A percentile compares a stretch with the other conserved stretches of the same genome.
Evolutionary conservation across 108 stramenopile genomes (phyloP).

Genomic region (Cyclotella baltica): DNA sequence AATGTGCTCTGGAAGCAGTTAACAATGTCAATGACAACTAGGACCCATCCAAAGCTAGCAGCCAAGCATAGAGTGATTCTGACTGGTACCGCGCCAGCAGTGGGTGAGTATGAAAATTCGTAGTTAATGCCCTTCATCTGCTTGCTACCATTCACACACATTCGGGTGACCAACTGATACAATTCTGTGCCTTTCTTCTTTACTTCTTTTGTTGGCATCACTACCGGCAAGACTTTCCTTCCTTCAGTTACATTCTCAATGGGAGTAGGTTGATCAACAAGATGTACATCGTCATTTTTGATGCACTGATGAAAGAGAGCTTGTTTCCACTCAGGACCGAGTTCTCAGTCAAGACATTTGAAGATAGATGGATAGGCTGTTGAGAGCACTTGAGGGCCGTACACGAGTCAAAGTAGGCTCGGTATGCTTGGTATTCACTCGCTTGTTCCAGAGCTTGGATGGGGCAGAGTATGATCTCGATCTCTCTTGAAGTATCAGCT

Average conservation of each 20-base stretch:
- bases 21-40: slow-evolving; percentile 5
- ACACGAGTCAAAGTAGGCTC: neutral
- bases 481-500: neutral
- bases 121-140: too few relatives aligned
- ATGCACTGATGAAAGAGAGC: slow-evolving; percentile 5
- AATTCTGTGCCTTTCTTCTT: slow-evolving; percentile 12
- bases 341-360: neutral
- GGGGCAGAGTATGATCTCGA: neutral
- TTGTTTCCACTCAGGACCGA: slow-evolving; percentile 1
- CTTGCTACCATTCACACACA: too few relatives aligned
- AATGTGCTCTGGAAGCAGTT: slow-evolving; percentile 23
- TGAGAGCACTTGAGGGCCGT: neutral
- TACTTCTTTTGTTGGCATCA: slow-evolving; percentile 4
- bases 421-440: neutral
- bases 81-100: neutral
- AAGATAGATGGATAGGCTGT: neutral
- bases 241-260: neutral
- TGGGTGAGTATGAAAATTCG: too few relatives aligned
- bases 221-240: neutral
- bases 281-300: neutral
- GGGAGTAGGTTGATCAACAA: neutral
- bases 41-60: neutral
- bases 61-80: neutral
- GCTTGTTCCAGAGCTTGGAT: neutral
- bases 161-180: too few relatives aligned